Base-by-base conservation (phyloP, 106 monocot species). In the Iris macrosiphon region DNA sequence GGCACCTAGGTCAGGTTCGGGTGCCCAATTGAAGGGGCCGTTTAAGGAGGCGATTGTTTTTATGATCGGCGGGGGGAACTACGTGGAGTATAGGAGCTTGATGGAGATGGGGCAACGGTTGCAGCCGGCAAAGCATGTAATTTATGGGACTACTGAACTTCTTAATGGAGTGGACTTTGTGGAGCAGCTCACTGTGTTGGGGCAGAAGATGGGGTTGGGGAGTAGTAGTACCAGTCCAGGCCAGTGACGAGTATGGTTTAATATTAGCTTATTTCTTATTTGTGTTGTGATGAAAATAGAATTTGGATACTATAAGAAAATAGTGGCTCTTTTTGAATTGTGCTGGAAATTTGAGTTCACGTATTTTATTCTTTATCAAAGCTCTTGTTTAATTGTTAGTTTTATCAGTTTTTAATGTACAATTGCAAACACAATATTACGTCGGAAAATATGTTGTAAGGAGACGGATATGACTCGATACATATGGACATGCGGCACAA, bases 61-160 rank as follows among this genome's bases (percentile, higher is more conserved):
- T 61, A 95, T 95, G 95, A 95, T 89, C 31, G 95, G 95, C 24
- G 85, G 95, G 37, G 95, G 95, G 35, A 95, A 95, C 64, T 95
- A 89, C 65, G 56, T 95, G 13, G 95, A 95, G 39, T 89, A 85
- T 42, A 89, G 79, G 71, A 89, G 95, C 67, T 70, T 95, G 65
- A 74, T 79, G 79, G 95, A 85, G 76, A 46, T 95, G 44, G 79
- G 61, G 14, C 81, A 89, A 14, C 79, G 79, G 5, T 72, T 73
- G 11, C 85, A 89, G 31, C 81, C 79, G 7, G 37, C 35, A 30
- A 95, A 89, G 55, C 85, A 89, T 82, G 77, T 95, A 22, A 79
- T 95, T 34, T 95, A 89, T 72, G 95, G 95, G 17, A 71, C 85
- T 25, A 89, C 95, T 13, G 95, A 89, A 34, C 53, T 95, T 53